A percentile compares a stretch with the other conserved stretches of the same genome.
These are phyloP conservation scores for Eragrostis nindensis DNA, from an alignment of 176 grass and related monocot genomes.

Conservation along the genomic window DNA sequence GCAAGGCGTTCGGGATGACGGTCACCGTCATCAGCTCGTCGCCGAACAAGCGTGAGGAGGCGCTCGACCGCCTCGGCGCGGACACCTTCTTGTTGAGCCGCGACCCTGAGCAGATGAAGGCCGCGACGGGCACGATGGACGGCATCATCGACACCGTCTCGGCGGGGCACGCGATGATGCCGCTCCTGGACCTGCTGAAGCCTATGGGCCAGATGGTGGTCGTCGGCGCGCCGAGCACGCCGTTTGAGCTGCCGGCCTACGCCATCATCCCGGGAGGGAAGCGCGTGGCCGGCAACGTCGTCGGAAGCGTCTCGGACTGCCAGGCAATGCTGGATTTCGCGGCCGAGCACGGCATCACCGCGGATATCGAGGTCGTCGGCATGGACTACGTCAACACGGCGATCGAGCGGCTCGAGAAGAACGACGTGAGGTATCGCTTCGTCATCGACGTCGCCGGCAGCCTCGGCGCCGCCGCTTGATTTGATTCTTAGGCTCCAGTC, in stretches of 20 bases:
- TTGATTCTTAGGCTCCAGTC: too few species aligned
- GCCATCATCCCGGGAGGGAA: conserved; percentile 59
- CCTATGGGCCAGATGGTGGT: conserved; percentile 59
- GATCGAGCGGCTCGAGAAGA: conserved; percentile 53
- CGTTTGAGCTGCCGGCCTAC: conserved; percentile 60
- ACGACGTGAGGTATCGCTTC: conserved; percentile 72
- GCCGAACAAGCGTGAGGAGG: conserved; percentile 49
- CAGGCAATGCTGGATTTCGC: conserved; percentile 73
- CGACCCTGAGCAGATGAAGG: conserved; percentile 53
- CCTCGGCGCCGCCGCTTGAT: conserved; percentile 13
- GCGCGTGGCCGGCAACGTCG: conserved; percentile 51
- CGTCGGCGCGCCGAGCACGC: conserved; percentile 55
- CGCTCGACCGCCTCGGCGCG: conserved; percentile 53
- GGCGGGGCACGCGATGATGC: conserved; percentile 51
- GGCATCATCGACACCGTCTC: conserved; percentile 76
- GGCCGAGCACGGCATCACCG: conserved; percentile 50
- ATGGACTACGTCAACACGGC: conserved; percentile 80
- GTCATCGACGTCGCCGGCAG: conserved; percentile 57
- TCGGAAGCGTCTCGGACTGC: conserved; percentile 58
- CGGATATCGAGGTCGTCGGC: conserved; percentile 60
- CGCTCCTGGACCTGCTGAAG: conserved; percentile 56
- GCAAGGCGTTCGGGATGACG: conserved; percentile 67
- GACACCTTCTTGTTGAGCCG: conserved; percentile 71
- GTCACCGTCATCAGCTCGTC: conserved; percentile 75
- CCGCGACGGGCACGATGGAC: conserved; percentile 56